A percentile compares a stretch with the other conserved stretches of the same genome.
Evolutionary conservation across 257 asterid species (phyloP).

Genomic region (Nicotiana knightiana): DNA sequence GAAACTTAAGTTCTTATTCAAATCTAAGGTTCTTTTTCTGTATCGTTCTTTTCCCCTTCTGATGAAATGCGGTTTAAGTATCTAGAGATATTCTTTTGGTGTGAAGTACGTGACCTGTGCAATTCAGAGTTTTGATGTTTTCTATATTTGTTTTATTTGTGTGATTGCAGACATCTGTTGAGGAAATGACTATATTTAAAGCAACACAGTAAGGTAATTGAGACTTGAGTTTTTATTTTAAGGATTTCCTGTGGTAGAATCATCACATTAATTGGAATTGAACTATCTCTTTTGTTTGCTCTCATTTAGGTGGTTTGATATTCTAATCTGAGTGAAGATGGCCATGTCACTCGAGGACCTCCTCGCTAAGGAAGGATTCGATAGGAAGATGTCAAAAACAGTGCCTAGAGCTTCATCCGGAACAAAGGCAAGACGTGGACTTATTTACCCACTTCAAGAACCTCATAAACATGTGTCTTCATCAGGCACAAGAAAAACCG

Average conservation of each 20-base stretch:
- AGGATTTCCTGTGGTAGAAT: neutral
- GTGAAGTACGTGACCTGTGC: neutral
- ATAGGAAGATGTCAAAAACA: constrained; percentile 40
- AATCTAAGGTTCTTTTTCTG: neutral
- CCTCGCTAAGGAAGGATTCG: constrained; percentile 63
- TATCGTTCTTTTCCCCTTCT: neutral
- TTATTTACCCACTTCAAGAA: constrained; percentile 17
- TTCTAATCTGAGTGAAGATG: constrained; percentile 24
- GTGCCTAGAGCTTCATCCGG: constrained; percentile 36
- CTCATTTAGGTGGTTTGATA: neutral
- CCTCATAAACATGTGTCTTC: constrained; percentile 26
- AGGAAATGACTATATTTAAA: neutral
- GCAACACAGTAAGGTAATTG: neutral
- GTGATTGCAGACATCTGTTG: neutral
- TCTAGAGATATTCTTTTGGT: too few species aligned
- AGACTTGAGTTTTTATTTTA: neutral
- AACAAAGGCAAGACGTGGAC: constrained; percentile 27
- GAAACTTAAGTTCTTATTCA: neutral
- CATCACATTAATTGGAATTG: neutral
- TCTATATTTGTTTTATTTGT: neutral
- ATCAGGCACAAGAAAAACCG: constrained; percentile 28
- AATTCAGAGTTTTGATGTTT: neutral
- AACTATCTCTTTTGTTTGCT: neutral
- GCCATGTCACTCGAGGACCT: constrained; percentile 77
- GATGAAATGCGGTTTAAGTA: neutral